These are phyloP conservation scores for Trebouxiophyceae sp. DNA, from an alignment of 163 green algal species.

Conservation along the genomic window DNA sequence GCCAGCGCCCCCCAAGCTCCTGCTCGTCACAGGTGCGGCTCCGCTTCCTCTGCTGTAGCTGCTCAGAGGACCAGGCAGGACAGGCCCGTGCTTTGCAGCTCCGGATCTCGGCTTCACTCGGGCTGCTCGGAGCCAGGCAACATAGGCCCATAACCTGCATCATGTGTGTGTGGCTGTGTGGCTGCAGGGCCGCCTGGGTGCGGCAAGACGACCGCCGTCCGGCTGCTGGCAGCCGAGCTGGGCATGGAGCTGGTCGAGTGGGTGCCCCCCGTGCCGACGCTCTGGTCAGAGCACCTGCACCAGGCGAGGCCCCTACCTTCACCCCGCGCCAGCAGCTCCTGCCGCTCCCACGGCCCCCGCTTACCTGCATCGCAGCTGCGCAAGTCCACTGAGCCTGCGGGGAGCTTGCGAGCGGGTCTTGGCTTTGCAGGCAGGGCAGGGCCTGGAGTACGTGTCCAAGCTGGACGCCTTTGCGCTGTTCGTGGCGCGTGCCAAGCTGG, in stretches of 20 bases:
- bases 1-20: neutral
- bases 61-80: neutral
- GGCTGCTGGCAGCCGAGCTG: slow-evolving; percentile 42
- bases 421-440: slow-evolving; percentile 7
- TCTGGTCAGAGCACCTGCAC: slow-evolving; percentile 57
- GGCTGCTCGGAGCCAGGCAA: neutral
- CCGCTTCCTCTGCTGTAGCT: neutral
- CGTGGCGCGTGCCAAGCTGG: slow-evolving; percentile 56
- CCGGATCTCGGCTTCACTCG: too few species aligned
- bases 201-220: slow-evolving; percentile 61
- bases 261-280: slow-evolving; percentile 39
- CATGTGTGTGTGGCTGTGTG: too few species aligned
- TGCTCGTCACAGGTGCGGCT: neutral
- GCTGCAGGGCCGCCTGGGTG: slow-evolving; percentile 60
- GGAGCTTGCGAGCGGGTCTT: too few species aligned
- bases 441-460: slow-evolving; percentile 53
- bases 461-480: slow-evolving; percentile 76
- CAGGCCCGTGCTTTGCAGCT: too few species aligned
- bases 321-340: too few species aligned
- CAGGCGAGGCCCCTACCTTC: too few species aligned
- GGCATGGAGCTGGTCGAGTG: slow-evolving; percentile 61
- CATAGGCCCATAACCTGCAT: neutral
- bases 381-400: too few species aligned
- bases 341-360: too few species aligned
- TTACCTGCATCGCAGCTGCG: neutral